Evolutionary conservation across 2,329 filamentous ascomycete species (phyloP), one percentile per base, ranked within the genome.

Genomic region (Beauveria scarabaeidicola): DNA sequence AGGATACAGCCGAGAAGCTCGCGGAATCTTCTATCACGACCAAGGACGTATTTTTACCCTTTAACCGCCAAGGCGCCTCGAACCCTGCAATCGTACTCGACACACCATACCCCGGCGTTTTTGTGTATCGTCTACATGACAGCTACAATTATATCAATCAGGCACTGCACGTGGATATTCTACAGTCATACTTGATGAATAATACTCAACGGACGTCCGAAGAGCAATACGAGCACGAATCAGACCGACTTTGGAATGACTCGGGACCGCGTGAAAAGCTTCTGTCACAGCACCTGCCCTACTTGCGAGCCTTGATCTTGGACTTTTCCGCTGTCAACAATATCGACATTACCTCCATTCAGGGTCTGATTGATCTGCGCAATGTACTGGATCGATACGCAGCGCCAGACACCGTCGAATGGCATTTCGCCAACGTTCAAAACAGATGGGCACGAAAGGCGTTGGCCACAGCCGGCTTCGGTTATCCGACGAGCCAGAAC

Each of bases 381-480:
- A 79, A 78, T 63, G 75, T 78, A 23, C 72, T 86, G 2, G 79
- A 83, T 66, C 73, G 75, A 15, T 79, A 84, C 65, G 77, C 81
- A 0, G 67, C 73, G 3, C 79, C 79, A 0, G 73, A 77, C 44
- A 62, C 67, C 0, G 77, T 80, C 9, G 77, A 81, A 62, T 80
- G 78, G 77, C 79, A 82, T 63, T 78, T 86, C 64, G 81, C 81
- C 1, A 75, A 76, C 44, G 72, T 85, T 8, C 72, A 72, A 61
- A 83, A 82, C 65, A 76, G 77, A 9, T 86, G 82, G 83, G 78
- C 81, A 6, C 77, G 81, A 29, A 77, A 81, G 3, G 81, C 82
- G 0, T 76, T 86, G 0, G 76, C 80, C 1, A 75, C 75, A 0
- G 80, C 79, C 0, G 83, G 83, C 0, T 86, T 86, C 61, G 83